These are phyloP conservation scores for Trichoderma cornu-damae DNA, from an alignment of 2,329 filamentous ascomycete genomes.

Conservation along the genomic window DNA sequence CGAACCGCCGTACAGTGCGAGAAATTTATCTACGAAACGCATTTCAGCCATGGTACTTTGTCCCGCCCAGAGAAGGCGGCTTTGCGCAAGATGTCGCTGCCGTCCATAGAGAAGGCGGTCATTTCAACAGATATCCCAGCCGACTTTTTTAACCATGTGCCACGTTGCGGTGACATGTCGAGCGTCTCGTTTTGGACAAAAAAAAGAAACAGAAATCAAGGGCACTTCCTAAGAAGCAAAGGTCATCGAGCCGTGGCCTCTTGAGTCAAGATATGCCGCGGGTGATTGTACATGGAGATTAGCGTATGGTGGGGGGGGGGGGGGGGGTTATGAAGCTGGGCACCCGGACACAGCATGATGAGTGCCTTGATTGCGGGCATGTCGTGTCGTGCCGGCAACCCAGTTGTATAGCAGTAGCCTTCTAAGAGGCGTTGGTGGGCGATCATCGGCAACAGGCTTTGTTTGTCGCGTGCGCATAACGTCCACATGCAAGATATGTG, in stretches of 20 bases:
- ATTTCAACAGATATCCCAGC: not conserved
- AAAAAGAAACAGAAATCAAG: too few species aligned
- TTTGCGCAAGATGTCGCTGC: not conserved
- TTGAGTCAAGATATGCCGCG: not conserved
- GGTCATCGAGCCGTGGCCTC: not conserved
- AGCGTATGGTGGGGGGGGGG: too few species aligned
- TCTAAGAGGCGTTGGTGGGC: not conserved
- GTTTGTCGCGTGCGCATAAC: conserved; percentile 8
- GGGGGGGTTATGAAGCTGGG: not conserved
- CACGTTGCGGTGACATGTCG: not conserved
- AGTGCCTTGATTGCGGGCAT: not conserved
- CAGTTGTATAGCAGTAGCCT: not conserved
- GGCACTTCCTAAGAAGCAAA: too few species aligned
- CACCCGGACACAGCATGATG: not conserved
- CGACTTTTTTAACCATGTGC: not conserved
- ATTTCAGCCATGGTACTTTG: not conserved
- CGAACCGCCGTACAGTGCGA: conserved; percentile 12
- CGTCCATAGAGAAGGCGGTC: not conserved
- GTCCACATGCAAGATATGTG: conserved; percentile 7
- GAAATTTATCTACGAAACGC: not conserved
- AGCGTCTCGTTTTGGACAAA: too few species aligned
- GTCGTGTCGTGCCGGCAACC: not conserved
- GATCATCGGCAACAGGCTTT: not conserved
- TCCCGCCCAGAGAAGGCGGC: not conserved
- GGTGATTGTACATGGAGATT: not conserved